These are phyloP conservation scores for Senna siamea DNA, from an alignment of 306 rosid species.

Conservation along the genomic window DNA sequence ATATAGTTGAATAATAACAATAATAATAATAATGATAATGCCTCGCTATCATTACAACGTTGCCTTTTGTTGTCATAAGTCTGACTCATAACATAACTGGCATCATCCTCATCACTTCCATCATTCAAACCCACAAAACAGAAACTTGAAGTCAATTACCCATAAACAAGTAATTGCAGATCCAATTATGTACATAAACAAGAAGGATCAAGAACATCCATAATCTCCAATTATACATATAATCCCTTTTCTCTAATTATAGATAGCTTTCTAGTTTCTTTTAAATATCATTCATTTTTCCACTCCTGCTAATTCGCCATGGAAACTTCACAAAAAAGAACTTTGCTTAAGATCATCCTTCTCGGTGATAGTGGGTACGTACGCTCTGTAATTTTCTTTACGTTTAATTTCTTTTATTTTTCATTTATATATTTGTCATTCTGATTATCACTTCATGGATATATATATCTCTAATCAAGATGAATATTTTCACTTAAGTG, in stretches of 20 bases:
- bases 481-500: too few relatives aligned
- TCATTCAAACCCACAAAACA: constrained; percentile 47
- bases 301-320: neutral
- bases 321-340: neutral
- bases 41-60: constrained; percentile 60
- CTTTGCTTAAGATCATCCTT: constrained; percentile 69
- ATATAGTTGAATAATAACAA: too few relatives aligned
- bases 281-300: too few relatives aligned
- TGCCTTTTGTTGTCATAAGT: constrained; percentile 58
- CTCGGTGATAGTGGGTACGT: constrained; percentile 95
- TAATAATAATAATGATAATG: constrained; percentile 29
- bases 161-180: constrained; percentile 27
- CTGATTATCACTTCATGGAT: neutral
- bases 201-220: constrained; percentile 50
- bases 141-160: constrained; percentile 21
- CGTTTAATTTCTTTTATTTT: neutral
- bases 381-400: neutral
- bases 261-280: too few relatives aligned
- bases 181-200: constrained; percentile 4
- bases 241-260: too few relatives aligned
- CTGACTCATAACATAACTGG: too few relatives aligned
- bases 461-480: too few relatives aligned
- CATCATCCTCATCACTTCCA: constrained; percentile 44
- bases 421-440: neutral
- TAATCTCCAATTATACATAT: too few relatives aligned